phyloP scores from a whole-genome alignment of 768 basidiomycete species.

The Pisolithus tinctorius region DNA sequence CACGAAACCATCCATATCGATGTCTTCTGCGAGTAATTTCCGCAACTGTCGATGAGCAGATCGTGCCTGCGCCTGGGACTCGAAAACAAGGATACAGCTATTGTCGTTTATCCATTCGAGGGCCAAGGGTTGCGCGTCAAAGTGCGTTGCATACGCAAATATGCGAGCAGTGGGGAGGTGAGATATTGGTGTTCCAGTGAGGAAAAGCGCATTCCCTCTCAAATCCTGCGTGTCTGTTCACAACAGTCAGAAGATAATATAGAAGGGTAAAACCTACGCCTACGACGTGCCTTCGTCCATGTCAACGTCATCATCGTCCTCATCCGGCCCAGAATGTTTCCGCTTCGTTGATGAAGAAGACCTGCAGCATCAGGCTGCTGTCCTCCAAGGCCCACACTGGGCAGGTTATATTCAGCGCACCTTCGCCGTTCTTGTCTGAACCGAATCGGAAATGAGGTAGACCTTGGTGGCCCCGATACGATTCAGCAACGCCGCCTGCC shows the following conservation, averaged over 20 bases:
- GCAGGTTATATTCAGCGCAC: conserved; percentile 49
- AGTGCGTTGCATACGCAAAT: conserved; percentile 79
- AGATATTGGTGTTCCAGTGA: conserved; percentile 68
- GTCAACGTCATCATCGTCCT: conserved; percentile 32
- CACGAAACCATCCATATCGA: conserved; percentile 49
- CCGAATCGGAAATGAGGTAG: conserved; percentile 69
- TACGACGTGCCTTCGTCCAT: conserved; percentile 25
- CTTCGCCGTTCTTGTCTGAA: conserved; percentile 58
- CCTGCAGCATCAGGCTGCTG: conserved; percentile 39
- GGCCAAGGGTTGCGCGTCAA: conserved; percentile 64
- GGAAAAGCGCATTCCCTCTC: conserved; percentile 61
- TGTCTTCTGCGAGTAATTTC: conserved; percentile 43
- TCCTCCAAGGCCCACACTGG: conserved; percentile 28
- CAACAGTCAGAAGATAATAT: not conserved
- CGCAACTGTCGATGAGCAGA: conserved; percentile 44
- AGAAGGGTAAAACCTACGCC: conserved; percentile 10
- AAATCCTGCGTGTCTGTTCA: conserved; percentile 30
- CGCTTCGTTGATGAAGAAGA: conserved; percentile 29
- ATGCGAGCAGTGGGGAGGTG: conserved; percentile 70
- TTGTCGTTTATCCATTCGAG: conserved; percentile 85
- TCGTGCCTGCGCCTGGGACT: conserved; percentile 46
- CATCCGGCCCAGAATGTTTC: conserved; percentile 38
- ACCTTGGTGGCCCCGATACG: conserved; percentile 71
- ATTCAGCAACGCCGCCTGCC: conserved; percentile 38
- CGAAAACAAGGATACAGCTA: conserved; percentile 75